Base-by-base conservation (phyloP, 257 asterid species). In the Jacaranda copaia region DNA sequence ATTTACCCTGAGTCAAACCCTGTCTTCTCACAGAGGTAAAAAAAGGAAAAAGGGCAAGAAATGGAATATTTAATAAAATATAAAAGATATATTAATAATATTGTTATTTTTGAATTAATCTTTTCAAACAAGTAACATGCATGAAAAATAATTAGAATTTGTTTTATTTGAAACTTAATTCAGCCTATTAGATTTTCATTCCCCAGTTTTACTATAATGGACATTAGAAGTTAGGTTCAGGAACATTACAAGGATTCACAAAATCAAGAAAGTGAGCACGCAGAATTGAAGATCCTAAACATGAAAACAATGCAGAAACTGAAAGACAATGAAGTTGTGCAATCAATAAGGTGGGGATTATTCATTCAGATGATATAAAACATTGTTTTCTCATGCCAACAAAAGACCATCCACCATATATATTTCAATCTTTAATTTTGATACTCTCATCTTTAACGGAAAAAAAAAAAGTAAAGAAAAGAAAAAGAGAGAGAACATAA, bases 331-430 rank as follows among this genome's bases (percentile, higher is more conserved):
- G 32, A 25, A 25, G 32, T 25, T 25, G 32, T 2, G 32, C 32
- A 42, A 18, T 18, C 35, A 40, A 42, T 32, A 64, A 8, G 67
- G 10, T 20, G n/a, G 35, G 35, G 39, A 63, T 61, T 61, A 68
- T 46, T 57, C 15, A 32, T 43, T 61, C 36, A 42, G 32, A 46
- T 12, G 39, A 59, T 59, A 57, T 68, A 19, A 48, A 48, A 52
- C 77, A 67, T 57, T 18, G 5, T 73, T 73, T 43, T 25, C 15
- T 32, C 40, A 13, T 51, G 16, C 18, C 53, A 4, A 65, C 39
- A 69, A 82, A 70, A 38, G 46, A 46, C 60, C 61, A 71, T 45
- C 78, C 13, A 11, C 19, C 3, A 3, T 8, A 15, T 46, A 73
- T 35, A 52, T 40, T 59, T 42, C 67, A 51, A 35, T 67, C 51